Evolutionary conservation across 306 rosid species (phyloP).

Genomic region (Fagus crenata): DNA sequence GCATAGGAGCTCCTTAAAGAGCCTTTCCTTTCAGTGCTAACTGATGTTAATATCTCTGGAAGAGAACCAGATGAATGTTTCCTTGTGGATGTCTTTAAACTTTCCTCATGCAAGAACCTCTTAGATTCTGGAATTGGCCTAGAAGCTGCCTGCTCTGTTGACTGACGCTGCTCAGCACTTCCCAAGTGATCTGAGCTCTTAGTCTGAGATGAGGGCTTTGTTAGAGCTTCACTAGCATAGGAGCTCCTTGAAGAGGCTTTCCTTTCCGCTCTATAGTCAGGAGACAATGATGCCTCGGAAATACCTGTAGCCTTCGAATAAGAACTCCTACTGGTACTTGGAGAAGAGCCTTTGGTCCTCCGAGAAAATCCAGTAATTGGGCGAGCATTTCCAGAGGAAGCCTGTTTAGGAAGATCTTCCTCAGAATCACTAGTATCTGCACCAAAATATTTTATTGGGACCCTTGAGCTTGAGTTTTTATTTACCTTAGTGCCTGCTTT

Average conservation of each 20-base stretch:
- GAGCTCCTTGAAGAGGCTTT: slow-evolving; percentile 48
- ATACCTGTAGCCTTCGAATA: slow-evolving; percentile 27
- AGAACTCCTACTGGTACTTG: slow-evolving; percentile 37
- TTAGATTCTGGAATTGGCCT: slow-evolving; percentile 35
- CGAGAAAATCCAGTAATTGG: slow-evolving; percentile 54
- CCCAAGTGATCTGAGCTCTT: slow-evolving; percentile 39
- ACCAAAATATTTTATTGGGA: slow-evolving; percentile 44
- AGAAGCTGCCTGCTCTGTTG: slow-evolving; percentile 33
- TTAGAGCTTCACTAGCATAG: slow-evolving; percentile 32
- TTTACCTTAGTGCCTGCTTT: slow-evolving; percentile 35
- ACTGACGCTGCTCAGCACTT: slow-evolving; percentile 25
- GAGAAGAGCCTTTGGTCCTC: slow-evolving; percentile 56
- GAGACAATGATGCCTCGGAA: slow-evolving; percentile 31
- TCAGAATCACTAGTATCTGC: slow-evolving; percentile 52
- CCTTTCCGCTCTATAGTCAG: slow-evolving; percentile 46
- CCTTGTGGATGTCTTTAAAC: slow-evolving; percentile 29
- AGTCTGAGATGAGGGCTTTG: slow-evolving; percentile 30
- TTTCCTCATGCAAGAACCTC: slow-evolving; percentile 38
- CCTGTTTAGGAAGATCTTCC: slow-evolving; percentile 47
- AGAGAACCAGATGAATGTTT: slow-evolving; percentile 36
- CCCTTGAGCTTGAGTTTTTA: slow-evolving; percentile 46
- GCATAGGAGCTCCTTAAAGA: slow-evolving; percentile 45
- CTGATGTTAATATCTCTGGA: slow-evolving; percentile 33
- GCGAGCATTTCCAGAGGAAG: slow-evolving; percentile 31
- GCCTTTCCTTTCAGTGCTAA: slow-evolving; percentile 47